Percentiles rank a stretch among this genome's conserved stretches.
phyloP scores from a whole-genome alignment of 805 yeast species.

The Ogataea pignaliae region DNA sequence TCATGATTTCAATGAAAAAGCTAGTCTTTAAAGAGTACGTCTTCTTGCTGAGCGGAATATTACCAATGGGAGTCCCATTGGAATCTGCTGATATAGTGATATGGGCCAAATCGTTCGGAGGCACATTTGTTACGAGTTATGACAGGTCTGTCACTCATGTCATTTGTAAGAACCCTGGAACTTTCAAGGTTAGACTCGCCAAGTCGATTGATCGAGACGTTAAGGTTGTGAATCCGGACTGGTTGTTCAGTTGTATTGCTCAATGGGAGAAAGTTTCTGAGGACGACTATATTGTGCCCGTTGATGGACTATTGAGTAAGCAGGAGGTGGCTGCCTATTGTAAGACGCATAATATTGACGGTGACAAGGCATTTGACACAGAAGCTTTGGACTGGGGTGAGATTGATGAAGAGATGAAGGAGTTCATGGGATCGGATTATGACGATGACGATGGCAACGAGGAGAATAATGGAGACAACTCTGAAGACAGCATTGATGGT shows the following conservation, averaged over 20 bases:
- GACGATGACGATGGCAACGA: slow-evolving; percentile 33
- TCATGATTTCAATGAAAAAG: slow-evolving; percentile 71
- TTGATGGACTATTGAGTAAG: slow-evolving; percentile 42
- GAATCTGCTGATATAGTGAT: slow-evolving; percentile 81
- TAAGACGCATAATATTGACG: slow-evolving; percentile 32
- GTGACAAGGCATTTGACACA: slow-evolving; percentile 35
- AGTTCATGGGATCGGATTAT: slow-evolving; percentile 43
- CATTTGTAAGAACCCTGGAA: slow-evolving; percentile 73
- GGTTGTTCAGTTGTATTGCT: slow-evolving; percentile 85
- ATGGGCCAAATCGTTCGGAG: slow-evolving; percentile 93
- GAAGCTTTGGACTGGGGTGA: slow-evolving; percentile 48
- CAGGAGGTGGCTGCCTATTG: slow-evolving; percentile 43
- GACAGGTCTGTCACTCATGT: slow-evolving; percentile 80
- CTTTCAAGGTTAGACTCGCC: slow-evolving; percentile 82
- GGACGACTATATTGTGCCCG: slow-evolving; percentile 48
- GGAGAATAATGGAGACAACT: slow-evolving; percentile 38
- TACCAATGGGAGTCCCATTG: slow-evolving; percentile 74
- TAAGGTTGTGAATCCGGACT: slow-evolving; percentile 83
- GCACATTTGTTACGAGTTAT: slow-evolving; percentile 69
- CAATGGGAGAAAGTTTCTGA: slow-evolving; percentile 72
- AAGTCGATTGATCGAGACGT: slow-evolving; percentile 53
- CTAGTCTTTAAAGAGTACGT: slow-evolving; percentile 63
- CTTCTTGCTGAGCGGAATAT: slow-evolving; percentile 81
- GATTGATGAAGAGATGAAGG: slow-evolving; percentile 53
- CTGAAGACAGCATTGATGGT: slow-evolving; percentile 38